A percentile compares a stretch with the other conserved stretches of the same genome.
Conservation (phyloP, 257 asterid genomes). For the Petrea volubilis region DNA sequence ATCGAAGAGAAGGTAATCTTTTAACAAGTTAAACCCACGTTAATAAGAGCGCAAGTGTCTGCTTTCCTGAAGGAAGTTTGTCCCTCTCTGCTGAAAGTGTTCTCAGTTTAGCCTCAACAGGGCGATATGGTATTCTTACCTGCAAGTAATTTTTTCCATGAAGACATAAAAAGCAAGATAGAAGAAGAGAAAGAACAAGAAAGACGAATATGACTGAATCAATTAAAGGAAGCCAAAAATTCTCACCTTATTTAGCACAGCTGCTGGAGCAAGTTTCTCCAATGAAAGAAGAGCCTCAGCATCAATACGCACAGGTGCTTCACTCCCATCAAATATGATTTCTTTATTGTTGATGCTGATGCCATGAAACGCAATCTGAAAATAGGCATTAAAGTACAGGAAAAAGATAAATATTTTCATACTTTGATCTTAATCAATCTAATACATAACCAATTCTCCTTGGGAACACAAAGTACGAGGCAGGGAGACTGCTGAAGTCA, state of each 20-base stretch:
- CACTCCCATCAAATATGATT: conserved; percentile 88
- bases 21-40: conserved; percentile 56
- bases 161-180: conserved; percentile 6
- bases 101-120: conserved; percentile 74
- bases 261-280: conserved; percentile 86
- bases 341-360: conserved; percentile 71
- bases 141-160: conserved; percentile 42
- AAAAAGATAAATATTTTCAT: conserved; percentile 19
- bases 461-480: conserved; percentile 5
- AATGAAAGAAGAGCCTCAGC: conserved; percentile 82
- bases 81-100: conserved; percentile 86
- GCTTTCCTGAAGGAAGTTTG: conserved; percentile 91
- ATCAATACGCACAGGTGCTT: conserved; percentile 85
- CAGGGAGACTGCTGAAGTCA: neutral
- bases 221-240: conserved; percentile 17
- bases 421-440: conserved; percentile 11
- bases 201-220: neutral
- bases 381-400: conserved; percentile 33
- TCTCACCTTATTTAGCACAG: conserved; percentile 77
- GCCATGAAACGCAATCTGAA: conserved; percentile 86
- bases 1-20: conserved; percentile 8
- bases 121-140: conserved; percentile 89
- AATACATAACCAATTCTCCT: conserved; percentile 7
- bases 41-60: conserved; percentile 70
- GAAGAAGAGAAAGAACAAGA: conserved; percentile 12